These are phyloP conservation scores for Kodamaea plutei DNA, from an alignment of 1,139 yeast species.

Conservation along the genomic window DNA sequence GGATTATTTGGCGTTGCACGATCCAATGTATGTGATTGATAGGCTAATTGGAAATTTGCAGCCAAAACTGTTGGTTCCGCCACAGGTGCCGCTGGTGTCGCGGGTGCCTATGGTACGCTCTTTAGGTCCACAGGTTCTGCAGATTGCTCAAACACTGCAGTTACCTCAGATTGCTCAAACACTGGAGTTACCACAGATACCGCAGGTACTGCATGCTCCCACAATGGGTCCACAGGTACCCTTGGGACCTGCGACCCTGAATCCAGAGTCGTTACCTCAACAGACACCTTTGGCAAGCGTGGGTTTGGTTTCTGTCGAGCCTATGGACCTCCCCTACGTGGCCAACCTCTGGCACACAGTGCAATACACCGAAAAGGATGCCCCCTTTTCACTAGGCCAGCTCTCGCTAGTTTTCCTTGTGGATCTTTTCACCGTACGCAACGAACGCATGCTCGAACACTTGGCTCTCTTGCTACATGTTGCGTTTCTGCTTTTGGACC, in stretches of 20 bases:
- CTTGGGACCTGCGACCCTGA: background rate
- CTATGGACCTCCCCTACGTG: conserved; percentile 51
- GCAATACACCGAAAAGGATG: conserved; percentile 60
- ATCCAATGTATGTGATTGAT: conserved; percentile 56
- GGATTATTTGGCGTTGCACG: conserved; percentile 63
- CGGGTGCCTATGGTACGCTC: no score
- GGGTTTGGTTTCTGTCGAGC: conserved; percentile 2
- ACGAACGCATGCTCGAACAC: conserved; percentile 50
- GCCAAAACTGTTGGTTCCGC: conserved; percentile 87
- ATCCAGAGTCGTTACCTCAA: background rate
- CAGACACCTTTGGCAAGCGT: background rate
- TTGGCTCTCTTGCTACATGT: conserved; percentile 82
- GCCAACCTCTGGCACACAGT: conserved; percentile 64
- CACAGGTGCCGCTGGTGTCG: no score
- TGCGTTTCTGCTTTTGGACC: conserved; percentile 77
- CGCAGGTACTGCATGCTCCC: no score
- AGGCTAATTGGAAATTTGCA: conserved; percentile 64
- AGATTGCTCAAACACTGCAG: background rate
- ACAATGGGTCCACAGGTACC: no score
- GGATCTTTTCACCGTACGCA: conserved; percentile 64
- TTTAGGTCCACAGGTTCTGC: no score
- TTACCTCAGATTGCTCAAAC: no score
- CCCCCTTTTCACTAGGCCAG: conserved; percentile 85
- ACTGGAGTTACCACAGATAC: conserved; percentile 1
- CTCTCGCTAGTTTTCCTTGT: conserved; percentile 79